Percentiles rank a stretch among this genome's conserved stretches.
These are phyloP conservation scores for Cutaneotrichosporon cutaneum DNA, from an alignment of 1,284 basidiomycete species.

Conservation along the genomic window DNA sequence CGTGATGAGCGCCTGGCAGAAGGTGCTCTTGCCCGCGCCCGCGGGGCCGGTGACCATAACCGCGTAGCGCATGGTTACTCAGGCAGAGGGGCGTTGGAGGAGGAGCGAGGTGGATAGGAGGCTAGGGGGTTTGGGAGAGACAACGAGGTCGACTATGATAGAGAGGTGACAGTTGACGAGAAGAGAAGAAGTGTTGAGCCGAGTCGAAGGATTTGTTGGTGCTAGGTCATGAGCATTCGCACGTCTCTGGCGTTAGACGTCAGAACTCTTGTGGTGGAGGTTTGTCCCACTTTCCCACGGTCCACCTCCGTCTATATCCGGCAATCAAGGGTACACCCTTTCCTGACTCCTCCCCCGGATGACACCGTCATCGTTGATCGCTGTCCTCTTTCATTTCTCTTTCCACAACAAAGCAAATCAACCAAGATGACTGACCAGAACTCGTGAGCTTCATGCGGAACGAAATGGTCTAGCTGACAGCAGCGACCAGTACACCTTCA, in stretches of 20 bases:
- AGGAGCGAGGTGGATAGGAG: too few relatives aligned
- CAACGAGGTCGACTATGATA: too few relatives aligned
- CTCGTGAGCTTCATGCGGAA: slow-evolving; percentile 7
- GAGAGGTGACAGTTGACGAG: too few relatives aligned
- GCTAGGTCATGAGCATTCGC: background rate
- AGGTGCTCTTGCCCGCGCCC: slow-evolving; percentile 96
- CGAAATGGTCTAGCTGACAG: background rate
- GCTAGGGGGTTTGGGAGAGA: too few relatives aligned
- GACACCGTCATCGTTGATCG: background rate
- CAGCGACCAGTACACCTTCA: slow-evolving; percentile 38
- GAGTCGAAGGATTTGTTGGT: background rate
- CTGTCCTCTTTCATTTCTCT: background rate
- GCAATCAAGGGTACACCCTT: background rate
- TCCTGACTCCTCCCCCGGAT: background rate
- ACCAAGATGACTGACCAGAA: slow-evolving; percentile 5
- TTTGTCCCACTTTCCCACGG: background rate
- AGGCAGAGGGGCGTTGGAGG: background rate
- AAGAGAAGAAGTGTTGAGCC: background rate
- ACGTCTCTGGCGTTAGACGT: too few relatives aligned
- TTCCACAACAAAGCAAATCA: background rate
- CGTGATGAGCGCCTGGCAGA: slow-evolving; percentile 83
- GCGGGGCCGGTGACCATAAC: slow-evolving; percentile 74
- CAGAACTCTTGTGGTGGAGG: background rate
- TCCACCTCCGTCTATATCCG: background rate
- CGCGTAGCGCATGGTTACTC: slow-evolving; percentile 77